Base-by-base conservation (phyloP, 371 early-diverging fungal species). In the Mucor piriformis region DNA sequence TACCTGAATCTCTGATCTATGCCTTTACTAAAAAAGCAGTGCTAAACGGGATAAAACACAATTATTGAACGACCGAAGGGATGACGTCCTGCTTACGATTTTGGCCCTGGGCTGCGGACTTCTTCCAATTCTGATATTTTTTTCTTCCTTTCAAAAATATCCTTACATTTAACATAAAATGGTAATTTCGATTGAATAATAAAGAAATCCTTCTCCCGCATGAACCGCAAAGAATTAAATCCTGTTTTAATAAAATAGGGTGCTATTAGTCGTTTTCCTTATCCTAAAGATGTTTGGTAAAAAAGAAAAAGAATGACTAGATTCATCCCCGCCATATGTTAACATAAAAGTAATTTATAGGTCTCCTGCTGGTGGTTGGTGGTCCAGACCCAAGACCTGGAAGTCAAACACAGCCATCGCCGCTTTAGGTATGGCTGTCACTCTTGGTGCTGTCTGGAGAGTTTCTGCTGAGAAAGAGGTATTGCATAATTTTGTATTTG, bases 341-440 rank as follows among this genome's bases (percentile, higher is more conserved):
- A 34, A 34, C 7, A 8, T 11, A 34, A 34, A 34, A 12, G 35
- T 52, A 12, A 10, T 21, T n/a, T 37, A 38, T 67, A 86, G 82
- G 83, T 83, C 90, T 38, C 90, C 89, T 64, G 63, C 90, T 43
- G 94, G 95, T 69, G 95, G 94, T 50, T 95, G 94, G 94, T 93
- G 92, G 92, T 79, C 90, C 6, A 83, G 86, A 69, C 94, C 95
- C 43, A 88, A 88, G 68, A 78, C 83, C 70, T 88, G 87, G 85
- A 88, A 88, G 70, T 66, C 88, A 58, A 95, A 95, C 86, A 87
- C 92, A 4, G 68, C 82, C 42, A 80, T 94, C 55, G 88, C 87
- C 29, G 87, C 83, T 11, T 61, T 82, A 15, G 92, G 88, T 35
- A 81, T 90, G 61, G 61, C 83, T 10, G 84, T 82, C 11, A 71